Base-by-base conservation (phyloP, 164 flowering plant genomes). In the Tetracentron sinense region DNA sequence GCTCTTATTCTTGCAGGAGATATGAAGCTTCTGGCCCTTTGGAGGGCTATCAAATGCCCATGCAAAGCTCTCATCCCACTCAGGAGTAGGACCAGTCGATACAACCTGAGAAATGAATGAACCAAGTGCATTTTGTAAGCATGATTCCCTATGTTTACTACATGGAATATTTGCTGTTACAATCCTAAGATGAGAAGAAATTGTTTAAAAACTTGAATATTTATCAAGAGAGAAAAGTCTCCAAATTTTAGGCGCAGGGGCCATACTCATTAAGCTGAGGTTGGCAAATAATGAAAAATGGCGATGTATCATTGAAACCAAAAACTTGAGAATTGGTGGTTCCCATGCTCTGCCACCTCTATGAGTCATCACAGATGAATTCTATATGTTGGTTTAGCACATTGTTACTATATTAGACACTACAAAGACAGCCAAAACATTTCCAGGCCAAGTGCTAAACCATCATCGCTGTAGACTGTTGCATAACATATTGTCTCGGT, bases 1-100 rank as follows among this genome's bases (percentile, higher is more conserved):
- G 92, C 99, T 95, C 80, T 92, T 95, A 65, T 95, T 95, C 77
- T 95, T 95, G 85, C 99, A 95, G 46, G 99, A 90, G 47, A 95
- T 95, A 59, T 91, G 96, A 61, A 94, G 93, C 75, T 94, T 94
- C 77, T 94, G 99, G 66, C 99, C 97, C 69, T 90, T 90, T 2
- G 98, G 98, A 26, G 97, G 98, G 70, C 96, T 89, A 70, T 93
- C 98, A 67, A 93, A 90, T 66, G 94, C 75, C 98, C 98, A 90
- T 22, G 92, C 47, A 66, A 93, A 93, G 78, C 85, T 85, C 74
- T 94, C 98, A 21, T 90, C 98, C 87, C 90, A 94, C 64, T 89
- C 99, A 10, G 97, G 96, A 71, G 85, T 84, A 57, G 98, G 92
- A 70, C 98, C 97, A 50, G 97, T 90, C 25, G 97, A 85, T 38